These are phyloP conservation scores for Didymella keratinophila DNA, from an alignment of 2,329 filamentous ascomycete genomes.

Conservation along the genomic window DNA sequence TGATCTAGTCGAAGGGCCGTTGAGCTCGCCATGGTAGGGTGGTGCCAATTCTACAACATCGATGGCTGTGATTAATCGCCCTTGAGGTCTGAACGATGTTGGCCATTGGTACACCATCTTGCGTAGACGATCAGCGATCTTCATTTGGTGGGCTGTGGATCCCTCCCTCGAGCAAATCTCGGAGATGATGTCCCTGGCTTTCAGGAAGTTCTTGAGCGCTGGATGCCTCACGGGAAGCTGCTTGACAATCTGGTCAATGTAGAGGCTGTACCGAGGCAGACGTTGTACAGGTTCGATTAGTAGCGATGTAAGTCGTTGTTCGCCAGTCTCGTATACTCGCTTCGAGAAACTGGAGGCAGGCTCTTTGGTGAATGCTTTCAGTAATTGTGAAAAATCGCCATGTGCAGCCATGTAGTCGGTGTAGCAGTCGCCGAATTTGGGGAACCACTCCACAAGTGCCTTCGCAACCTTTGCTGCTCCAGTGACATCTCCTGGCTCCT, in stretches of 20 bases:
- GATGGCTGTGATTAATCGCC: constrained; percentile 79
- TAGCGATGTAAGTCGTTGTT: constrained; percentile 88
- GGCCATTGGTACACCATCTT: constrained; percentile 83
- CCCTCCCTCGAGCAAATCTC: constrained; percentile 95
- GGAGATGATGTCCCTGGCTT: constrained; percentile 90
- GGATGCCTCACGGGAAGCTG: constrained; percentile 87
- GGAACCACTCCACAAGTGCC: constrained; percentile 88
- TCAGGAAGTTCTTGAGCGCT: constrained; percentile 81
- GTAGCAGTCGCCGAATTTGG: constrained; percentile 89
- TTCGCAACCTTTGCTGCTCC: constrained; percentile 81
- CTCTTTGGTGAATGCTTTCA: constrained; percentile 78
- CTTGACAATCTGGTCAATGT: constrained; percentile 93
- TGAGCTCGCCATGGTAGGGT: constrained; percentile 67
- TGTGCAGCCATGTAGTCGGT: constrained; percentile 92
- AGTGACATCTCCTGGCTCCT: constrained; percentile 70
- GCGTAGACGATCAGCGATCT: constrained; percentile 75
- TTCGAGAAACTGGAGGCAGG: constrained; percentile 83
- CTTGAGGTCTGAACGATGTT: constrained; percentile 71
- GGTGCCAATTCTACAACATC: constrained; percentile 80
- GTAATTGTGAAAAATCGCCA: constrained; percentile 81
- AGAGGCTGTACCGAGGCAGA: constrained; percentile 89
- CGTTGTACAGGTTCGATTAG: constrained; percentile 97
- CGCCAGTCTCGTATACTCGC: constrained; percentile 81
- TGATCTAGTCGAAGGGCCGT: constrained; percentile 56
- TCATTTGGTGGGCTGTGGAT: constrained; percentile 72